phyloP scores from a whole-genome alignment of 768 basidiomycete genomes.

The Naganishia vaughanmartiniae region DNA sequence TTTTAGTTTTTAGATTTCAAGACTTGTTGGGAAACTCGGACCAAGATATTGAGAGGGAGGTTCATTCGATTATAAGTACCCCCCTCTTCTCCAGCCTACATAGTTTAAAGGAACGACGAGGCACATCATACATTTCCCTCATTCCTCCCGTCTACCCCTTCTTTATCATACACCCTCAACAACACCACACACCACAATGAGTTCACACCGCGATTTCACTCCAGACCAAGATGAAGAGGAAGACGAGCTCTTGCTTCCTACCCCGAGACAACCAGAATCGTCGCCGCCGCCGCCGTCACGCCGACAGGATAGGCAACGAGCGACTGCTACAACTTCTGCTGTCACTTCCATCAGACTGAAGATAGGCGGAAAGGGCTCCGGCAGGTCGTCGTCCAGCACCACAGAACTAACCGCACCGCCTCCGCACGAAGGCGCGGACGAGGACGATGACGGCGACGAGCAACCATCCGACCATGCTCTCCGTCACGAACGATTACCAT shows the following conservation, averaged over 20 bases:
- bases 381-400: too few relatives aligned
- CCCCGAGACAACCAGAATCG: not conserved
- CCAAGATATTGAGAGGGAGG: too few relatives aligned
- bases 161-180: not conserved
- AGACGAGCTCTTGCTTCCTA: constrained; percentile 12
- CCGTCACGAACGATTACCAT: not conserved
- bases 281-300: not conserved
- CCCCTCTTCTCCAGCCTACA: too few relatives aligned
- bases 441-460: not conserved
- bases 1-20: too few relatives aligned
- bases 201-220: constrained; percentile 17
- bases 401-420: not conserved
- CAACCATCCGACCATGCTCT: not conserved
- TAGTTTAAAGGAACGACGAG: too few relatives aligned
- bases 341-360: constrained; percentile 13
- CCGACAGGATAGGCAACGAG: not conserved
- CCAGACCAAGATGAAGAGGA: constrained; percentile 16
- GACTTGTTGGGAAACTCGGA: too few relatives aligned
- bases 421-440: not conserved
- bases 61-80: too few relatives aligned
- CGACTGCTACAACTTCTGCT: not conserved
- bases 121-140: too few relatives aligned
- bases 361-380: not conserved
- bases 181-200: constrained; percentile 3
- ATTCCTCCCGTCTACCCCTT: not conserved